Percentiles rank a stretch among this genome's conserved stretches.
Evolutionary conservation across 2,329 filamentous ascomycete genomes (phyloP).

Genomic region (Pseudocercospora crystallina): DNA sequence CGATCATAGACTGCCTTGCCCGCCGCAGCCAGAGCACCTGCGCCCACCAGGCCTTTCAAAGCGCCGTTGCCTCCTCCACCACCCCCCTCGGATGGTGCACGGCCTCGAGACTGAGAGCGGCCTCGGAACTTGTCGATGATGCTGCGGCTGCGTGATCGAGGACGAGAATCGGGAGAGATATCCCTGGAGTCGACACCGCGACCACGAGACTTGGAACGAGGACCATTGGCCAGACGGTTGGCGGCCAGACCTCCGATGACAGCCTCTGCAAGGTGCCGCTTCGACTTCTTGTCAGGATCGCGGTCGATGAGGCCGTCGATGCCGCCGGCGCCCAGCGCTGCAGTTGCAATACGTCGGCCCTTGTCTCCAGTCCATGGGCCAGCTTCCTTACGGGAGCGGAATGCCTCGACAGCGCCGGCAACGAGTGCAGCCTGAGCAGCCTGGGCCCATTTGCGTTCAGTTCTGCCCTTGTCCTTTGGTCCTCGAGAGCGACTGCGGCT

Average conservation of each 20-base stretch:
- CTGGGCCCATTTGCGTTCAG: constrained; percentile 66
- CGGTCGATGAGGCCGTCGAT: constrained; percentile 73
- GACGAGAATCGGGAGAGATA: constrained; percentile 39
- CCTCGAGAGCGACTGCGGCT: constrained; percentile 55
- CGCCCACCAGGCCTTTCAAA: constrained; percentile 50
- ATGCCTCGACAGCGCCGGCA: constrained; percentile 88
- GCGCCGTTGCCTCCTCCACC: constrained; percentile 48
- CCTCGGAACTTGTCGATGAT: constrained; percentile 46
- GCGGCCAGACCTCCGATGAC: constrained; percentile 85
- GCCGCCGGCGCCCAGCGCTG: constrained; percentile 79
- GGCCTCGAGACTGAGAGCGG: constrained; percentile 52
- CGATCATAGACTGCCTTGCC: constrained; percentile 56
- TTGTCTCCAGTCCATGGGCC: constrained; percentile 90
- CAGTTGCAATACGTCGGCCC: constrained; percentile 86
- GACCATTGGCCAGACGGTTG: constrained; percentile 81
- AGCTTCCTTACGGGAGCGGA: constrained; percentile 83
- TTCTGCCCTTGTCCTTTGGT: constrained; percentile 56
- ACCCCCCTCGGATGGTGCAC: constrained; percentile 36
- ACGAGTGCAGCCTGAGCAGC: constrained; percentile 88
- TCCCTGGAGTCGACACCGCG: constrained; percentile 30
- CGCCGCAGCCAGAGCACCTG: constrained; percentile 50
- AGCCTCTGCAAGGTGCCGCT: constrained; percentile 79
- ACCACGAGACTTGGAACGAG: constrained; percentile 65
- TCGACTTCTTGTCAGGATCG: constrained; percentile 70
- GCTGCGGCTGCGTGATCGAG: constrained; percentile 67